These are phyloP conservation scores for Knoxdaviesia capensis DNA, from an alignment of 2,329 filamentous ascomycete genomes.

Conservation along the genomic window DNA sequence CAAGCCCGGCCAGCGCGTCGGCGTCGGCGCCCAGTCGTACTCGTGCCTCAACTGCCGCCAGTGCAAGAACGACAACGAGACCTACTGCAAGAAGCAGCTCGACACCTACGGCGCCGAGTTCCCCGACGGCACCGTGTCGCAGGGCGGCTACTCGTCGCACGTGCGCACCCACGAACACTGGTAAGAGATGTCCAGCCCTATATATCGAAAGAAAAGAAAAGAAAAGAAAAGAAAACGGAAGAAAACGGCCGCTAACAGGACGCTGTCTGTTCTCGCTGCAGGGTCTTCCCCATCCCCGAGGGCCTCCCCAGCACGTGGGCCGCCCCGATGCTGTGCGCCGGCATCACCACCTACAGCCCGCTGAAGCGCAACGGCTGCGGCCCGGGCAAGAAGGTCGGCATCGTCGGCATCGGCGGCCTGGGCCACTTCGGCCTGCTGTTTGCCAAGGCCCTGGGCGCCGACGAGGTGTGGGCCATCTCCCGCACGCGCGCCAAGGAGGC, in stretches of 20 bases:
- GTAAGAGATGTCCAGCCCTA: constrained; percentile 9
- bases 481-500: constrained; percentile 32
- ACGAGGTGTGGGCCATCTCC: constrained; percentile 30
- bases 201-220: too few relatives aligned
- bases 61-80: constrained; percentile 47
- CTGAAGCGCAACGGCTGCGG: constrained; percentile 52
- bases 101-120: constrained; percentile 39
- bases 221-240: too few relatives aligned
- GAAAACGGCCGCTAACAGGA: too few relatives aligned
- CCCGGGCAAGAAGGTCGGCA: constrained; percentile 50
- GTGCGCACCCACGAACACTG: constrained; percentile 61
- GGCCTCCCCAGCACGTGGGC: constrained; percentile 37
- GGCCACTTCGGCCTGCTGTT: constrained; percentile 50
- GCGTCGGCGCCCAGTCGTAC: constrained; percentile 47
- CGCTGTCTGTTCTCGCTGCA: constrained; percentile 5
- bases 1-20: constrained; percentile 42
- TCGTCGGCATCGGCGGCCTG: constrained; percentile 51
- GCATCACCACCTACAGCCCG: constrained; percentile 58
- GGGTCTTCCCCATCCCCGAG: constrained; percentile 52
- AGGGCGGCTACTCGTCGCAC: constrained; percentile 42
- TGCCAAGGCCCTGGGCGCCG: constrained; percentile 39
- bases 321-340: constrained; percentile 68
- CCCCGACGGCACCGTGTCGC: constrained; percentile 40
- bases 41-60: constrained; percentile 44
- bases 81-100: constrained; percentile 41